A percentile compares a stretch with the other conserved stretches of the same genome.
These are phyloP conservation scores for Trichomonas tenax DNA, from an alignment of 208 protist genomes.

Conservation along the genomic window DNA sequence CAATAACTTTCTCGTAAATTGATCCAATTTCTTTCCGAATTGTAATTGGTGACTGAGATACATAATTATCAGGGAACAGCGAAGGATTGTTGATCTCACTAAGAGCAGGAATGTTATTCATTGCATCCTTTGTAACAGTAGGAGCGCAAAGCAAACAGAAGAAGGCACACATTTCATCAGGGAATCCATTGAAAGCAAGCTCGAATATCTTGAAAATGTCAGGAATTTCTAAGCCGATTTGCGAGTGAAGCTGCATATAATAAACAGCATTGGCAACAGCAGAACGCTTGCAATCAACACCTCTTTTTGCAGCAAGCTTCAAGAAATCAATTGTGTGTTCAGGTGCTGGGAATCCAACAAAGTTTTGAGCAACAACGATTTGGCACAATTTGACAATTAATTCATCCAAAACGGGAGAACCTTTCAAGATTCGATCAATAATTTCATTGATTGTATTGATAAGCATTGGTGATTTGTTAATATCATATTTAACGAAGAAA, in stretches of 20 bases:
- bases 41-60: neutral
- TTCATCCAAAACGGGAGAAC: neutral
- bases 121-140: neutral
- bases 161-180: neutral
- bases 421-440: neutral
- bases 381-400: neutral
- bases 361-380: neutral
- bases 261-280: neutral
- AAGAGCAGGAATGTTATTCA: neutral
- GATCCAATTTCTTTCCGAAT: neutral
- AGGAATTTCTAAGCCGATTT: neutral
- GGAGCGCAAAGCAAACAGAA: neutral
- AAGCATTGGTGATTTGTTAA: neutral
- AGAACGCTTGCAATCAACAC: neutral
- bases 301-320: neutral
- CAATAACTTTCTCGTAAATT: neutral
- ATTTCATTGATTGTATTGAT: neutral
- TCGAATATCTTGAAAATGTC: neutral
- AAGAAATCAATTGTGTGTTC: neutral
- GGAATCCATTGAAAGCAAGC: no score
- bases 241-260: neutral
- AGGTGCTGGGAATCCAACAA: neutral
- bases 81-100: neutral
- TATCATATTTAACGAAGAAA: neutral
- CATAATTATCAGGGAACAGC: neutral